Conservation (phyloP, 768 basidiomycete species). For the Tubosaeta sp. region DNA sequence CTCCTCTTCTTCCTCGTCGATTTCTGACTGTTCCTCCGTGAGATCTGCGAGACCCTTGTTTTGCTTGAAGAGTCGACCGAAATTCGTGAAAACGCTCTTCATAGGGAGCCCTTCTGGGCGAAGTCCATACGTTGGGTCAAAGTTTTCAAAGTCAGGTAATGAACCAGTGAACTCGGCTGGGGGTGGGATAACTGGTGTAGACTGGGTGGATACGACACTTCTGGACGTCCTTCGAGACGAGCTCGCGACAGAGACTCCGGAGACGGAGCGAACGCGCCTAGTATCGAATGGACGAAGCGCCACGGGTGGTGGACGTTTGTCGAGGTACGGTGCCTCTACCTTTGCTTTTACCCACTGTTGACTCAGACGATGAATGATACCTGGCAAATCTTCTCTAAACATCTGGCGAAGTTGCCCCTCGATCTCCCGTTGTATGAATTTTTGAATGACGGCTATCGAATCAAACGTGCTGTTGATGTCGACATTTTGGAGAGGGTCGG, state of each 20-base stretch:
- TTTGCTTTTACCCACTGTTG: slow-evolving; percentile 95
- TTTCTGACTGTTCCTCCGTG: slow-evolving; percentile 55
- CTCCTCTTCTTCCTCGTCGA: slow-evolving; percentile 36
- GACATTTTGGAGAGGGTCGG: slow-evolving; percentile 95
- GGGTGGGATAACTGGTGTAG: slow-evolving; percentile 19
- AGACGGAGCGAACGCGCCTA: slow-evolving; percentile 36
- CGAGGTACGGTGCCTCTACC: slow-evolving; percentile 86
- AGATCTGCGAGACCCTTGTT: slow-evolving; percentile 75
- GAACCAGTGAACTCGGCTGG: slow-evolving; percentile 24
- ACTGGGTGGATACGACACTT: slow-evolving; percentile 15
- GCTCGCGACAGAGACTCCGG: slow-evolving; percentile 40
- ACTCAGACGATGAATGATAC: slow-evolving; percentile 92
- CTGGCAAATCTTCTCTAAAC: slow-evolving; percentile 95
- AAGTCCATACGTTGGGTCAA: slow-evolving; percentile 94
- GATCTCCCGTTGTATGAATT: slow-evolving; percentile 96
- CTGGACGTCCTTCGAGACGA: slow-evolving; percentile 24
- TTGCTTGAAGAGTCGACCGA: slow-evolving; percentile 67
- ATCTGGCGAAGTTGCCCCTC: slow-evolving; percentile 96
- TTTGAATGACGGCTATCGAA: slow-evolving; percentile 95
- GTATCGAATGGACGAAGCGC: slow-evolving; percentile 35
- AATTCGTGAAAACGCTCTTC: slow-evolving; percentile 77
- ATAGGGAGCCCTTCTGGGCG: slow-evolving; percentile 87
- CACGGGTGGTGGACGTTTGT: slow-evolving; percentile 43
- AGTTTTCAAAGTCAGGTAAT: slow-evolving; percentile 64
- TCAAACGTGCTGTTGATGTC: slow-evolving; percentile 98